Evolutionary conservation across 352 stramenopile genomes (phyloP), one percentile per base, ranked within the genome.

Genomic region (Pythium periplocum): DNA sequence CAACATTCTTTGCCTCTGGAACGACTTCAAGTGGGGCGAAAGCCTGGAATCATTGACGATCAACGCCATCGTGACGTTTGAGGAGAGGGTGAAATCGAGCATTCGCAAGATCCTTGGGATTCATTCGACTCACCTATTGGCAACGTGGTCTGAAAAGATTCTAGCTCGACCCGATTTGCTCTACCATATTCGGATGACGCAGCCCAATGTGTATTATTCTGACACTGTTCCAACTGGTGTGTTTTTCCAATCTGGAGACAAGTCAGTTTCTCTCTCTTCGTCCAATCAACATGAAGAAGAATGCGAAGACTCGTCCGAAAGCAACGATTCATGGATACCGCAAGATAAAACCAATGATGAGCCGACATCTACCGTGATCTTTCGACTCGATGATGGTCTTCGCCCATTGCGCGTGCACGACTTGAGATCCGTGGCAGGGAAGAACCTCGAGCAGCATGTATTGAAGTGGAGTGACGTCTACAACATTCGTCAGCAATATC

Each of bases 1-100:
- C 4, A 83, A 75, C 12, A 81, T 90, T 33, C 73, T 90, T 31
- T 88, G 74, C 43, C 45, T 86, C 17, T 90, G 80, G 80, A 88
- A 88, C 45, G 78, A 90, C 57, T 86, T 90, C 51, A 81, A 86
- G 39, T 88, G 78, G 77, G 72, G 71, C 1, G 73, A 88, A 35
- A 73, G 76, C 48, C 55, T 88, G 2, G 61, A 81, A 40, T 55
- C 49, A 6, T 44, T 85, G 30, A 61, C 68, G 6, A 48, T 82
- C 5, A 75, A 83, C 33, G 63, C 74, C 1, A 73, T 90, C 2
- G 38, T 83, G 2, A 57, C 65, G 38, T 90, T 90, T n/a, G 78
- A 90, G 59, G 50, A 57, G 0, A 63, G 82, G 10, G 72, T 88
- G 33, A 86, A 79, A 42, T 50, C 55, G 32, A 85, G 71, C 48